Evolutionary conservation across 371 early-diverging fungal species (phyloP).

Genomic region (Umbelopsis sp.): DNA sequence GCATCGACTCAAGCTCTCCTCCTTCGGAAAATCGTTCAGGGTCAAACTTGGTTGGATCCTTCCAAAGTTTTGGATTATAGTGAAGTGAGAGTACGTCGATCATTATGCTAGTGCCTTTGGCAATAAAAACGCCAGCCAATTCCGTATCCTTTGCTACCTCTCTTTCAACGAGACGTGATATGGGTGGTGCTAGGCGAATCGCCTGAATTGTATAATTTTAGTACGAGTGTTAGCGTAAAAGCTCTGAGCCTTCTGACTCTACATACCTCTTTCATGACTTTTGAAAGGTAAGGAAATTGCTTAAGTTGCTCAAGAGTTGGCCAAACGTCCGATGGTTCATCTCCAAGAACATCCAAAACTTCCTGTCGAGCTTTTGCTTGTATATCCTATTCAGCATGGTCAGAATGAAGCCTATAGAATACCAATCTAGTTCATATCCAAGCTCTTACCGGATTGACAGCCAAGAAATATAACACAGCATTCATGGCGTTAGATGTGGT

Average conservation of each 20-base stretch:
- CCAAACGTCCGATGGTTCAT: conserved; percentile 13
- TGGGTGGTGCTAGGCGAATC: conserved; percentile 17
- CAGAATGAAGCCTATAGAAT: not conserved
- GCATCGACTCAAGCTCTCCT: conserved; percentile 31
- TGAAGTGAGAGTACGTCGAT: conserved; percentile 23
- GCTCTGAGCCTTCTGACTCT: not conserved
- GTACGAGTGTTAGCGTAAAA: not conserved
- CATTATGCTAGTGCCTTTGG: conserved; percentile 20
- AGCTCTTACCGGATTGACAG: conserved; percentile 29
- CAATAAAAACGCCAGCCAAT: conserved; percentile 13
- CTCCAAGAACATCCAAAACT: conserved; percentile 20
- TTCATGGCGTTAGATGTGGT: conserved; percentile 36
- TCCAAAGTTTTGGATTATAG: conserved; percentile 41
- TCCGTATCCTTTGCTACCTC: conserved; percentile 16
- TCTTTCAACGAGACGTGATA: conserved; percentile 4
- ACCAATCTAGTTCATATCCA: not conserved
- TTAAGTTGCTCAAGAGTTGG: conserved; percentile 13
- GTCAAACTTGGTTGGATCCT: conserved; percentile 43
- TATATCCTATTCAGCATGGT: conserved; percentile 1
- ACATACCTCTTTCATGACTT: conserved; percentile 17
- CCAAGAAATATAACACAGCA: conserved; percentile 36
- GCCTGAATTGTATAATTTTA: not conserved
- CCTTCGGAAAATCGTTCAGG: conserved; percentile 56
- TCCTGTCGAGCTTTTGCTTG: conserved; percentile 32
- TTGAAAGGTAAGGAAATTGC: conserved; percentile 6